Evolutionary conservation across 805 yeast species (phyloP).

Genomic region (Pichia scutulata): DNA sequence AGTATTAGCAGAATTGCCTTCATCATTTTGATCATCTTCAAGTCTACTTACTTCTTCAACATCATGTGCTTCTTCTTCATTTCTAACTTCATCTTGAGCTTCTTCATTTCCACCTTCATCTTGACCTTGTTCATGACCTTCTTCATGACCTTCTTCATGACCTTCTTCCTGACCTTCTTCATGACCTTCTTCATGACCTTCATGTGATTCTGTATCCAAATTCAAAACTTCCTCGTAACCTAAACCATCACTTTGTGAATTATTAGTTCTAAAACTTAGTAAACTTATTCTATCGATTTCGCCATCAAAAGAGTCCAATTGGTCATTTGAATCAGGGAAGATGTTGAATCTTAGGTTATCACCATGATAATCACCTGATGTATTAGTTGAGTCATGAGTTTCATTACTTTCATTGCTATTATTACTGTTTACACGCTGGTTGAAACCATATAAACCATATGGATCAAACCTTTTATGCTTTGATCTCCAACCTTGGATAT

Average conservation of each 20-base stretch:
- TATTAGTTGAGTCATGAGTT: background rate
- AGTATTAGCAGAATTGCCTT: too few relatives aligned
- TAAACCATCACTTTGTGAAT: too few relatives aligned
- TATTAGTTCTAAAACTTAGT: background rate
- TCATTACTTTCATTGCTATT: background rate
- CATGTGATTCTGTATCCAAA: background rate
- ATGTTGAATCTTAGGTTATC: background rate
- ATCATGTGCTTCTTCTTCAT: background rate
- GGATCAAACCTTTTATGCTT: background rate
- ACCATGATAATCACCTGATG: conserved; percentile 1
- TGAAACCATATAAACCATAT: background rate
- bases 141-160: too few relatives aligned
- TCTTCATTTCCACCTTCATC: too few relatives aligned
- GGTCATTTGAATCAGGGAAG: conserved; percentile 1
- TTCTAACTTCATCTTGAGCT: too few relatives aligned
- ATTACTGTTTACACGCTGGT: background rate
- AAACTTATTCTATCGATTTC: conserved; percentile 3
- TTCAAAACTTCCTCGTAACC: background rate
- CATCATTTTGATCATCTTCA: background rate
- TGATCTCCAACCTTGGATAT: background rate
- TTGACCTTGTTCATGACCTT: too few relatives aligned
- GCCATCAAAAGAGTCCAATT: background rate
- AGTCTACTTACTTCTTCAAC: too few relatives aligned
- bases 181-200: too few relatives aligned
- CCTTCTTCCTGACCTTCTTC: too few relatives aligned